Conservation (phyloP, 306 rosid species). For the Cicer chorassanicum region DNA sequence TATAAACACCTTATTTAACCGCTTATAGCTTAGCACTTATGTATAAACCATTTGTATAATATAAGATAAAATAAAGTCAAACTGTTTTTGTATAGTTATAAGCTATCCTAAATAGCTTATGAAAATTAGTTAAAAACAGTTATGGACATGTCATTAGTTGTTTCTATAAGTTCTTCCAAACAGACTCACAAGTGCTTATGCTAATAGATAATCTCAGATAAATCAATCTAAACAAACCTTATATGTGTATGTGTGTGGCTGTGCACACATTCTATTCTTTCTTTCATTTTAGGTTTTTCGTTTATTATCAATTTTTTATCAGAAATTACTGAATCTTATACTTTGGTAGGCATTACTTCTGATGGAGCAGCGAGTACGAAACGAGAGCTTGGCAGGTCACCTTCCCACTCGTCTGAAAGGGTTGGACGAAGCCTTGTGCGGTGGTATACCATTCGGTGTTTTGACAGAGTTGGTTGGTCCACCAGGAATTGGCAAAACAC, state of each 20-base stretch:
- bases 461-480: slow-evolving; percentile 98
- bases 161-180: too few species aligned
- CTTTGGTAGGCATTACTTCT: slow-evolving; percentile 61
- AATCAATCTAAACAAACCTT: too few species aligned
- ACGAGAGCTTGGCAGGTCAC: slow-evolving; percentile 75
- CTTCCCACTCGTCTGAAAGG: slow-evolving; percentile 86
- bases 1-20: neutral
- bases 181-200: too few species aligned
- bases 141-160: too few species aligned
- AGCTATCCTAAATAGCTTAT: too few species aligned
- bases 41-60: too few species aligned
- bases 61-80: too few species aligned
- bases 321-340: slow-evolving; percentile 42
- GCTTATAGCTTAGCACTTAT: too few species aligned
- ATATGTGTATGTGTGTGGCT: too few species aligned
- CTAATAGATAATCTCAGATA: too few species aligned
- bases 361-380: slow-evolving; percentile 72
- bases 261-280: neutral
- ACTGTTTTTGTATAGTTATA: too few species aligned
- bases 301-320: slow-evolving; percentile 20
- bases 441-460: slow-evolving; percentile 91
- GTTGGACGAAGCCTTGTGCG: slow-evolving; percentile 82
- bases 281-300: neutral
- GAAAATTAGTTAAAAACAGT: too few species aligned
- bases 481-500: slow-evolving; percentile 93